Conservation (phyloP, 2,329 filamentous ascomycete species). For the Fusarium globosum region DNA sequence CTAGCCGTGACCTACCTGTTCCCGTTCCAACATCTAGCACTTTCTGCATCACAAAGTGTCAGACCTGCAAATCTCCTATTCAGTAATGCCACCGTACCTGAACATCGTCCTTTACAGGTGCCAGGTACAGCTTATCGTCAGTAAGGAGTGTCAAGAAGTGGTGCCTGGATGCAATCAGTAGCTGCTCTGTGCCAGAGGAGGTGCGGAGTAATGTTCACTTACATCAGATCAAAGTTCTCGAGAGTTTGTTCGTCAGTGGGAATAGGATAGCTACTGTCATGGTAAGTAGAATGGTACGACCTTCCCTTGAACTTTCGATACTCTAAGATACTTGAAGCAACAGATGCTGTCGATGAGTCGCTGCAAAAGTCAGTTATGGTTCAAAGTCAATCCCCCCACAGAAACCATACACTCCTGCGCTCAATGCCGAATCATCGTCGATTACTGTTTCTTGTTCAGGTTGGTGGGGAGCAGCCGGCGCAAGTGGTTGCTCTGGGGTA, state of each 20-base stretch:
- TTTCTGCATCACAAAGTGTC: neutral
- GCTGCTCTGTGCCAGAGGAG: rapidly evolving
- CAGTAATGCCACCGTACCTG: neutral
- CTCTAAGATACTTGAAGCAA: constrained; percentile 11
- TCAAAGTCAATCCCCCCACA: rapidly evolving
- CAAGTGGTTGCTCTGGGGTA: neutral
- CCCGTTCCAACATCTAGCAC: constrained; percentile 15
- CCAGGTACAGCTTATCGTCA: constrained; percentile 7
- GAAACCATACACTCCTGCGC: neutral
- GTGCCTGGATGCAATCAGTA: neutral
- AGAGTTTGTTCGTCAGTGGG: constrained; percentile 8
- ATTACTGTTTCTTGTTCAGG: neutral
- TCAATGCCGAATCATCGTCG: neutral
- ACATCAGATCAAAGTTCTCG: constrained; percentile 24
- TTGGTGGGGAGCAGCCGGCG: neutral
- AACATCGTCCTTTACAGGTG: constrained; percentile 9
- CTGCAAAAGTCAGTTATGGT: neutral
- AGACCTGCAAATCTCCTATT: neutral
- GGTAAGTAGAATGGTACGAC: neutral
- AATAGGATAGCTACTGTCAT: constrained; percentile 3
- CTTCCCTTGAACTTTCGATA: constrained; percentile 25
- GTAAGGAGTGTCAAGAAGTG: constrained; percentile 20
- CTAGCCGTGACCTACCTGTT: neutral
- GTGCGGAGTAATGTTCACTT: neutral
- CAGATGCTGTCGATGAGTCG: constrained; percentile 5